Conservation (phyloP, 805 yeast species). For the Ogataea neopini region DNA sequence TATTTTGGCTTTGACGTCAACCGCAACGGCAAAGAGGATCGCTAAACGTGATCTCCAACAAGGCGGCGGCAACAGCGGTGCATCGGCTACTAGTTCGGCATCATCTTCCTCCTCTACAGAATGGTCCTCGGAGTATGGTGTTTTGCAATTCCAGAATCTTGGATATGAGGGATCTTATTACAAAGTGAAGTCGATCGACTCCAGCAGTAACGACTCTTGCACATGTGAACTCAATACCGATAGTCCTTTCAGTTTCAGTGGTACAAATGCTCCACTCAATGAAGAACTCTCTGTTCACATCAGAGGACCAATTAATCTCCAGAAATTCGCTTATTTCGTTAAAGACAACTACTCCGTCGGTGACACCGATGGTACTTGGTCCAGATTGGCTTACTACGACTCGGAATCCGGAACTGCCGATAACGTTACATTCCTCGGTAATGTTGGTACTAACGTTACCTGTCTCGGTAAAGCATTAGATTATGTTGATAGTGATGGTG, state of each 20-base stretch:
- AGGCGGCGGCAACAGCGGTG: neutral
- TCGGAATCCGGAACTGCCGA: constrained; percentile 48
- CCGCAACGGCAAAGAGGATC: constrained; percentile 4
- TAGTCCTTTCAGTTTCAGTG: constrained; percentile 44
- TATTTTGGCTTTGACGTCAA: constrained; percentile 1
- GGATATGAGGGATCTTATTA: constrained; percentile 57
- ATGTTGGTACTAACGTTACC: constrained; percentile 57
- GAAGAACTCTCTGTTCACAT: constrained; percentile 74
- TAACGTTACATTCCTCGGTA: constrained; percentile 68
- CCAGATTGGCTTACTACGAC: constrained; percentile 60
- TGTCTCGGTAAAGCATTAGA: constrained; percentile 72
- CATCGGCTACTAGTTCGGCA: constrained; percentile 1
- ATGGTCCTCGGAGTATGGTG: constrained; percentile 37
- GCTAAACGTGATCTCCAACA: constrained; percentile 10
- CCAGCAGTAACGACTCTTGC: constrained; percentile 46
- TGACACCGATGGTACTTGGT: constrained; percentile 50
- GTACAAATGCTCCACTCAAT: constrained; percentile 64
- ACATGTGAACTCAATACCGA: constrained; percentile 43
- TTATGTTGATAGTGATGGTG: constrained; percentile 61
- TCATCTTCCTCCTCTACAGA: constrained; percentile 12
- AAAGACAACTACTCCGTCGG: constrained; percentile 42
- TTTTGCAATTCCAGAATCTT: constrained; percentile 51
- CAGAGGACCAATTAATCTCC: constrained; percentile 69
- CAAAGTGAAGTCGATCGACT: constrained; percentile 46
- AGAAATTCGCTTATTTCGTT: constrained; percentile 63